phyloP scores from a whole-genome alignment of 257 asterid species.

The Ehretia macrophylla region DNA sequence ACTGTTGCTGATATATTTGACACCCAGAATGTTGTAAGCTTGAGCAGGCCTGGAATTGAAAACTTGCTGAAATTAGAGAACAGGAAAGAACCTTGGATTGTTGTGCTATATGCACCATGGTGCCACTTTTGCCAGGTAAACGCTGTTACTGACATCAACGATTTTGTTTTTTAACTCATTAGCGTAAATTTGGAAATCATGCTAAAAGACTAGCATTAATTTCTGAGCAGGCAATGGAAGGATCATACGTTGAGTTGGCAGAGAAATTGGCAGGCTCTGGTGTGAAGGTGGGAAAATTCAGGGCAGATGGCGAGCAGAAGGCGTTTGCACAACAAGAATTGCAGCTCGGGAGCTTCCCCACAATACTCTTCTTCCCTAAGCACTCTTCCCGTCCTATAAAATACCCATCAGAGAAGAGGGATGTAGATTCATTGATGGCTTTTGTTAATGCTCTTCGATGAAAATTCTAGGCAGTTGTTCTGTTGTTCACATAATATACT shows the following conservation, averaged over 20 bases:
- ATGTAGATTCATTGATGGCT: conserved; percentile 67
- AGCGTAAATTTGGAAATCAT: neutral
- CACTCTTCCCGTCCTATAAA: conserved; percentile 57
- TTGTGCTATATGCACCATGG: conserved; percentile 89
- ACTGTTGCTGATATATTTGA: conserved; percentile 46
- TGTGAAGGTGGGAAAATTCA: conserved; percentile 76
- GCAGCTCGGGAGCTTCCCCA: conserved; percentile 78
- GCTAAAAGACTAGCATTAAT: neutral
- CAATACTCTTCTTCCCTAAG: conserved; percentile 68
- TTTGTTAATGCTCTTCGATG: conserved; percentile 68
- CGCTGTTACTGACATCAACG: neutral
- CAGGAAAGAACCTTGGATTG: conserved; percentile 73
- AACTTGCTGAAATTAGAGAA: conserved; percentile 58
- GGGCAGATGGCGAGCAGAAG: conserved; percentile 85
- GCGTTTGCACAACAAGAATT: conserved; percentile 58
- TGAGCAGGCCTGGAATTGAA: conserved; percentile 78
- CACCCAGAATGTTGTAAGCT: conserved; percentile 31
- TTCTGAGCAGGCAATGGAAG: conserved; percentile 54
- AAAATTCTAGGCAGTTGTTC: too few species aligned
- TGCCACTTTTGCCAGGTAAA: conserved; percentile 79
- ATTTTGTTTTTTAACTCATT: neutral
- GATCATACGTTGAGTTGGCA: conserved; percentile 56
- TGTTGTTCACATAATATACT: too few species aligned
- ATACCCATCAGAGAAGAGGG: conserved; percentile 80
- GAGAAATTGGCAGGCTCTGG: conserved; percentile 60